Evolutionary conservation across 2,329 filamentous ascomycete species (phyloP).

Genomic region (Neurospora sp.): DNA sequence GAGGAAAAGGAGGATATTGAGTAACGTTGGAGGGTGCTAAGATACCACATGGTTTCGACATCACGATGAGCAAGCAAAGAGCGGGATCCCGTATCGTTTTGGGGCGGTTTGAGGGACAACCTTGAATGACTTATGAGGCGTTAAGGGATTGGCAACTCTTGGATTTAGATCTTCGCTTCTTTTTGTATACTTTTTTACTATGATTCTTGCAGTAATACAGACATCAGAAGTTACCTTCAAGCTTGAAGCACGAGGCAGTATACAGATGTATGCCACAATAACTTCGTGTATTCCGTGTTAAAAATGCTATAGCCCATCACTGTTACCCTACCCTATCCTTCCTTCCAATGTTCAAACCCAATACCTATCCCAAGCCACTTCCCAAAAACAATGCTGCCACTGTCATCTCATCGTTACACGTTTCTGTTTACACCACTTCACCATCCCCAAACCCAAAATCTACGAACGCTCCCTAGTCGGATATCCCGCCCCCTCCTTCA

Average conservation of each 20-base stretch:
- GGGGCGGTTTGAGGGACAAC: neutral
- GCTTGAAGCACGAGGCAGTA: neutral
- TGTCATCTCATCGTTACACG: neutral
- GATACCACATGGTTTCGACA: neutral
- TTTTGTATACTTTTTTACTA: neutral
- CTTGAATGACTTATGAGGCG: neutral
- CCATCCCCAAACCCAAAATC: neutral
- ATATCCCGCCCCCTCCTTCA: slow-evolving; percentile 17
- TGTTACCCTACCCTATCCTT: neutral
- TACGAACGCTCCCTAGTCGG: neutral
- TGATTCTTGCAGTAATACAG: neutral
- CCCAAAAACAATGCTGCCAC: neutral
- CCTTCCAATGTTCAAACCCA: neutral
- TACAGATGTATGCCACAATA: neutral
- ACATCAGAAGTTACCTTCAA: neutral
- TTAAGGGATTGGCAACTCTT: neutral
- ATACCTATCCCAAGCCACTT: neutral
- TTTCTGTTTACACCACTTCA: neutral
- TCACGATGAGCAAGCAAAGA: neutral
- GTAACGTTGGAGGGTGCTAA: neutral
- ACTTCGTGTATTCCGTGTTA: neutral
- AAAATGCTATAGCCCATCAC: neutral
- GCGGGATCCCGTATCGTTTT: neutral
- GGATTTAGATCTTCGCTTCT: neutral
- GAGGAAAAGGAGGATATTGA: neutral